Conservation (phyloP, 2,329 filamentous ascomycete species). For the Penicillium nordicum region DNA sequence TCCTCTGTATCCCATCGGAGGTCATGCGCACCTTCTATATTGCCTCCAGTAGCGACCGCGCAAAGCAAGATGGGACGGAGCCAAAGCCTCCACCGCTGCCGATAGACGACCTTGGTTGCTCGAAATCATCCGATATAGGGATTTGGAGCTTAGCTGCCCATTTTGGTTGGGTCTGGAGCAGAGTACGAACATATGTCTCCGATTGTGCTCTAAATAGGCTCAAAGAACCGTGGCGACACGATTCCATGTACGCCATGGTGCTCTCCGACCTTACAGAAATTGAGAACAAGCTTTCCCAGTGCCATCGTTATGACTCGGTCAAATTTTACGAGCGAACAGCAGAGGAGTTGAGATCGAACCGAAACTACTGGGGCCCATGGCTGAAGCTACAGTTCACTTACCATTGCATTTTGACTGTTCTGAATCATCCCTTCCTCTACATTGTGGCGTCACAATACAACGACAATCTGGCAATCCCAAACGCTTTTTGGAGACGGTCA, state of each 20-base stretch:
- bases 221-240: slow-evolving; percentile 52
- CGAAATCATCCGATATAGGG: slow-evolving; percentile 42
- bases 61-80: slow-evolving; percentile 26
- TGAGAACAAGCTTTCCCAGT: slow-evolving; percentile 47
- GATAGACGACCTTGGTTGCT: slow-evolving; percentile 45
- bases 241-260: slow-evolving; percentile 52
- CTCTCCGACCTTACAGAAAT: slow-evolving; percentile 52
- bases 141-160: slow-evolving; percentile 52
- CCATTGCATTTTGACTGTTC: slow-evolving; percentile 50
- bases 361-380: slow-evolving; percentile 53
- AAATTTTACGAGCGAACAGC: slow-evolving; percentile 52
- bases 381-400: slow-evolving; percentile 54
- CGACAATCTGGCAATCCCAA: slow-evolving; percentile 51
- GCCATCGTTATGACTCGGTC: slow-evolving; percentile 52
- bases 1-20: slow-evolving; percentile 44
- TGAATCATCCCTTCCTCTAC: slow-evolving; percentile 55
- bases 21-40: slow-evolving; percentile 39
- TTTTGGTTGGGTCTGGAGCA: slow-evolving; percentile 53
- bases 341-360: slow-evolving; percentile 46
- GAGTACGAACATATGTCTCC: slow-evolving; percentile 44
- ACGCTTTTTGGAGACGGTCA: slow-evolving; percentile 54
- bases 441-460: slow-evolving; percentile 53
- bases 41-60: slow-evolving; percentile 17
- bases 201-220: slow-evolving; percentile 49
- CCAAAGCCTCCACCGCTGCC: slow-evolving; percentile 45